A percentile compares a stretch with the other conserved stretches of the same genome.
These are phyloP conservation scores for Arthroderma sp. DNA, from an alignment of 2,329 filamentous ascomycete species.

Conservation along the genomic window DNA sequence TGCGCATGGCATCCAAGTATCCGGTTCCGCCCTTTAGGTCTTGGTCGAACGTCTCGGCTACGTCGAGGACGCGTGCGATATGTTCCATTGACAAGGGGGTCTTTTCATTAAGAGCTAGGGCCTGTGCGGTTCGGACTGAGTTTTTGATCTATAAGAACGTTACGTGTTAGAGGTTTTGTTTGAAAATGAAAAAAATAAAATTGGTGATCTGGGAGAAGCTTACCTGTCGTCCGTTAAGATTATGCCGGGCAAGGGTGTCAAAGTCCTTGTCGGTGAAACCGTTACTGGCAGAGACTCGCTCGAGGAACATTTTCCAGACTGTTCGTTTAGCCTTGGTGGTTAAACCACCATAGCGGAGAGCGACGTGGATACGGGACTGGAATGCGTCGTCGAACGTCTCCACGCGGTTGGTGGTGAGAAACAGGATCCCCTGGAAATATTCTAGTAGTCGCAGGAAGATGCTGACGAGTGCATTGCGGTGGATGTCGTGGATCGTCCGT, in stretches of 20 bases:
- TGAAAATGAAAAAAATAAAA: background rate
- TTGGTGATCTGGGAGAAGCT: conserved; percentile 12
- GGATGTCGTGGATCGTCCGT: conserved; percentile 68
- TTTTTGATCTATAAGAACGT: conserved; percentile 63
- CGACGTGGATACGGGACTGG: conserved; percentile 75
- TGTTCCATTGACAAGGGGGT: conserved; percentile 63
- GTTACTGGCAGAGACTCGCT: conserved; percentile 54
- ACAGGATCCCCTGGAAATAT: conserved; percentile 84
- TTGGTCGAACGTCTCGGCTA: conserved; percentile 67
- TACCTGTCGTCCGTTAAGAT: conserved; percentile 56
- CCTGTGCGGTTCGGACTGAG: conserved; percentile 68
- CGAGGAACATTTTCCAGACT: conserved; percentile 76
- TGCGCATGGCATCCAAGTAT: conserved; percentile 72
- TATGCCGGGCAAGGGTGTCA: conserved; percentile 51
- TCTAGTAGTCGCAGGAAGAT: conserved; percentile 79
- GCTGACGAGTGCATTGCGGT: conserved; percentile 72
- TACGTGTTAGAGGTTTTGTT: background rate
- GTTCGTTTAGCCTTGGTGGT: conserved; percentile 58
- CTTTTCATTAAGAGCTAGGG: conserved; percentile 63
- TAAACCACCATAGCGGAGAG: conserved; percentile 65
- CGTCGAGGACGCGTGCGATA: conserved; percentile 69
- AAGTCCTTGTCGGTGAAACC: conserved; percentile 52
- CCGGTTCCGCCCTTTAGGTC: conserved; percentile 71
- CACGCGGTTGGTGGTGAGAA: conserved; percentile 79
- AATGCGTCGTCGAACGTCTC: conserved; percentile 83